phyloP scores from a whole-genome alignment of 2,329 filamentous ascomycete genomes.

The Claviceps sp. region DNA sequence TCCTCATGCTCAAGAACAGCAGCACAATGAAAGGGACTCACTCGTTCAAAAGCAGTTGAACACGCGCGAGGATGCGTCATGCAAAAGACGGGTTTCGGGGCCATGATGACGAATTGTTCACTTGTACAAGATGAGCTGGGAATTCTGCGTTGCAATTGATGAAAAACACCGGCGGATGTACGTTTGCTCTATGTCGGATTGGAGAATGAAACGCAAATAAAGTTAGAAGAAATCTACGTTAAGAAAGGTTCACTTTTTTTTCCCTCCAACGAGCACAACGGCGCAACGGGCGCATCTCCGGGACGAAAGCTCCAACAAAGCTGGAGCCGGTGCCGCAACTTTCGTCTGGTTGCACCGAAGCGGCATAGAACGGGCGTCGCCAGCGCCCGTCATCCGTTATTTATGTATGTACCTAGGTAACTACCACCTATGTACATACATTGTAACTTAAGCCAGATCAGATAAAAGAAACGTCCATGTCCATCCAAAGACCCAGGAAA shows the following conservation, averaged over 20 bases:
- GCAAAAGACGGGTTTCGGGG: constrained; percentile 57
- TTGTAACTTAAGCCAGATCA: too few species aligned
- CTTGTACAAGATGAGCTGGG: neutral
- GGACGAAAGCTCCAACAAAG: constrained; percentile 15
- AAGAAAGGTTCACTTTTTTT: neutral
- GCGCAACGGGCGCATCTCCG: neutral
- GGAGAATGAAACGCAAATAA: neutral
- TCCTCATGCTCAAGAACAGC: neutral
- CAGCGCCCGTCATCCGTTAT: too few species aligned
- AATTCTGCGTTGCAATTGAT: neutral
- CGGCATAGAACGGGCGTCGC: too few species aligned
- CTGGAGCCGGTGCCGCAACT: too few species aligned
- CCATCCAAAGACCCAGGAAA: too few species aligned
- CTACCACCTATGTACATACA: too few species aligned
- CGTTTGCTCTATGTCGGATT: neutral
- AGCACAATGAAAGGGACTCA: constrained; percentile 27
- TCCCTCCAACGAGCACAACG: neutral
- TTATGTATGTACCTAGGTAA: too few species aligned
- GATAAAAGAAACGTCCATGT: too few species aligned
- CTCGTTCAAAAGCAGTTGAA: constrained; percentile 93
- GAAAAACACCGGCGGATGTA: neutral
- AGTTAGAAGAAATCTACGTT: neutral
- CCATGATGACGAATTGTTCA: constrained; percentile 1
- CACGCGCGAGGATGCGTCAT: constrained; percentile 90
- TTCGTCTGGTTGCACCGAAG: too few species aligned